Base-by-base conservation (phyloP, 164 flowering plant genomes). In the Magnolia officinalis region DNA sequence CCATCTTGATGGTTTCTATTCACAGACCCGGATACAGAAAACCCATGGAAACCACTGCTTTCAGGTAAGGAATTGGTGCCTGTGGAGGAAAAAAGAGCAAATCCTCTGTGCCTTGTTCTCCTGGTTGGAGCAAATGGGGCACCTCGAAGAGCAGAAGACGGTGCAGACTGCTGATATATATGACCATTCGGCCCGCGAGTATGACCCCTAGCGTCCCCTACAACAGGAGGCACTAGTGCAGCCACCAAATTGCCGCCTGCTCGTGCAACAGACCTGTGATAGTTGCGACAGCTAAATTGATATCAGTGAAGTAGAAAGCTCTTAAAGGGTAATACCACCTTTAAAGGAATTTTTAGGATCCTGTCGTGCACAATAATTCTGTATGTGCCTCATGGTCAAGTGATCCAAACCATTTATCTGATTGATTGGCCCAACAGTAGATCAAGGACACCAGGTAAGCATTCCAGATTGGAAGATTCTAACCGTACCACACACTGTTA, bases 1-100 rank as follows among this genome's bases (percentile, higher is more conserved):
- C 78, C 72, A 75, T 75, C 78, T 50, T 55, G 73, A 16, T 58
- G 78, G 73, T 16, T 67, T 45, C 71, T 66, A 75, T 55, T 70
- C 51, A 67, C 72, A 51, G 69, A 68, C 19, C 78, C 78, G 19
- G 72, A 52, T 6, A 67, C 37, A 69, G 73, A 69, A 65, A 74
- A 74, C 61, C 71, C 76, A 65, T 74, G 50, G 26, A 74, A 66
- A 7, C 59, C 70, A 50, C 61, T 23, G 63, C 50, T 21, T 24
- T 74, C 76, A 65, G n/a, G 61, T 9, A 61, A 63, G 50, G 75
- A 50, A 64, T 75, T 26, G 58, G 49, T 29, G 13, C 72, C 72
- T 26, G n/a, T 19, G 16, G 77, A 52, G 1, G 77, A 75, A 20
- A 75, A 26, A 11, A 75, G 23, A 20, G 77, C 66, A 24, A 75